Evolutionary conservation across 1,139 yeast genomes (phyloP).

Genomic region (Cylindricascospora bacillispora): DNA sequence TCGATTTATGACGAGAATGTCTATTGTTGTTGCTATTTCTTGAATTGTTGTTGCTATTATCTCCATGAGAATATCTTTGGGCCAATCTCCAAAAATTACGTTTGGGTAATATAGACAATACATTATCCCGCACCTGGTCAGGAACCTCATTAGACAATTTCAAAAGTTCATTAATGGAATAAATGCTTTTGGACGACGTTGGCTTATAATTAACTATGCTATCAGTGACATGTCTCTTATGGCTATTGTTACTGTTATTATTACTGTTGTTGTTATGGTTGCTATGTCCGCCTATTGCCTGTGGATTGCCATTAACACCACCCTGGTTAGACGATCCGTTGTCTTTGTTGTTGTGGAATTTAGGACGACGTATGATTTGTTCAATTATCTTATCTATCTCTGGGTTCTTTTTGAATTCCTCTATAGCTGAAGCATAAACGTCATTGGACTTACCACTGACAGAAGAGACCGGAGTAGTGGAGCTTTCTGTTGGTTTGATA

Average conservation of each 20-base stretch:
- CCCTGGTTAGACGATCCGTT: too few species aligned
- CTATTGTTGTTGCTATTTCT: too few species aligned
- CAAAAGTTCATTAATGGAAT: constrained; percentile 16
- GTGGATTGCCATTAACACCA: too few species aligned
- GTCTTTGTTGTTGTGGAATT: too few species aligned
- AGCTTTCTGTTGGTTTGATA: neutral
- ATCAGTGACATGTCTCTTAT: neutral
- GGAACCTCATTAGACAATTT: constrained; percentile 10
- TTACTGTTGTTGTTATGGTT: neutral
- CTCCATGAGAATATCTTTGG: constrained; percentile 15
- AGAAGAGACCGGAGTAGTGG: too few species aligned
- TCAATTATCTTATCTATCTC: neutral
- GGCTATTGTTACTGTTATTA: neutral
- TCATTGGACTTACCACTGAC: too few species aligned
- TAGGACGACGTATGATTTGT: neutral
- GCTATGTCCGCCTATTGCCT: neutral
- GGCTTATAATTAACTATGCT: constrained; percentile 14
- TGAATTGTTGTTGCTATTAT: constrained; percentile 4
- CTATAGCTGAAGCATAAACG: constrained; percentile 1
- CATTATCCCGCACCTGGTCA: constrained; percentile 7
- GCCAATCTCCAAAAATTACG: constrained; percentile 25
- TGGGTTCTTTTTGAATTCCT: neutral
- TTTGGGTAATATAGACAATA: constrained; percentile 15
- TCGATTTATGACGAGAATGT: constrained; percentile 3
- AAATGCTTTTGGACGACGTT: constrained; percentile 8